These are phyloP conservation scores for Ustulina deusta DNA, from an alignment of 2,329 filamentous ascomycete species.

Conservation along the genomic window DNA sequence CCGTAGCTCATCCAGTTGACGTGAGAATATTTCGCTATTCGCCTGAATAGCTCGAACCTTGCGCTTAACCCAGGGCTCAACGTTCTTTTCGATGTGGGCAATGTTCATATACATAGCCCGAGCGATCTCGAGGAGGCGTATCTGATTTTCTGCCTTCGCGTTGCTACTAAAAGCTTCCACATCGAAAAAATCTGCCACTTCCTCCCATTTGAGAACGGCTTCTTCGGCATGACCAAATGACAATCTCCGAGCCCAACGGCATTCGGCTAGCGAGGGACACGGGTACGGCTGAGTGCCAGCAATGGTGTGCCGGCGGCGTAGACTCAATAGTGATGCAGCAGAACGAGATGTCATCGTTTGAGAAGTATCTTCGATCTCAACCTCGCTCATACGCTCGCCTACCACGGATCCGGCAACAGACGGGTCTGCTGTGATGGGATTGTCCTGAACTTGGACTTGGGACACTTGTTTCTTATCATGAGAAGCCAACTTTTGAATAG, in stretches of 20 bases:
- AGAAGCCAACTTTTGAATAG: constrained; percentile 32
- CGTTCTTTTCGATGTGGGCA: constrained; percentile 61
- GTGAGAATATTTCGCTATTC: constrained; percentile 72
- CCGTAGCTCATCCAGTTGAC: constrained; percentile 74
- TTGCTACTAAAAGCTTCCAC: constrained; percentile 51
- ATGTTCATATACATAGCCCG: constrained; percentile 67
- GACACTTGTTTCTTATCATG: constrained; percentile 43
- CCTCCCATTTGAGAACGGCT: constrained; percentile 75
- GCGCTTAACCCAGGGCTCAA: constrained; percentile 71
- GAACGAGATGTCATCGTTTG: constrained; percentile 61
- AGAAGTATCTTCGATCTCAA: constrained; percentile 68
- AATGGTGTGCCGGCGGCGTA: constrained; percentile 73
- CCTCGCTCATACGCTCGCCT: constrained; percentile 69
- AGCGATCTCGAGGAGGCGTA: constrained; percentile 64
- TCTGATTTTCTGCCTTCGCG: constrained; percentile 32
- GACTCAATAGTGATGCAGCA: constrained; percentile 58
- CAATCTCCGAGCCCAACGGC: constrained; percentile 76
- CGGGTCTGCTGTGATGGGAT: constrained; percentile 56
- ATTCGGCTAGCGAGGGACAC: constrained; percentile 61
- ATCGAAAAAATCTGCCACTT: constrained; percentile 60
- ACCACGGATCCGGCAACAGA: constrained; percentile 71
- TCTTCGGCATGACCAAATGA: constrained; percentile 83
- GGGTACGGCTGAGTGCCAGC: constrained; percentile 52
- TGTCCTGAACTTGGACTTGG: constrained; percentile 42
- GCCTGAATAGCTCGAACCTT: constrained; percentile 68